Base-by-base conservation (phyloP, 2,329 filamentous ascomycete species). In the Aspergillus sp. region DNA sequence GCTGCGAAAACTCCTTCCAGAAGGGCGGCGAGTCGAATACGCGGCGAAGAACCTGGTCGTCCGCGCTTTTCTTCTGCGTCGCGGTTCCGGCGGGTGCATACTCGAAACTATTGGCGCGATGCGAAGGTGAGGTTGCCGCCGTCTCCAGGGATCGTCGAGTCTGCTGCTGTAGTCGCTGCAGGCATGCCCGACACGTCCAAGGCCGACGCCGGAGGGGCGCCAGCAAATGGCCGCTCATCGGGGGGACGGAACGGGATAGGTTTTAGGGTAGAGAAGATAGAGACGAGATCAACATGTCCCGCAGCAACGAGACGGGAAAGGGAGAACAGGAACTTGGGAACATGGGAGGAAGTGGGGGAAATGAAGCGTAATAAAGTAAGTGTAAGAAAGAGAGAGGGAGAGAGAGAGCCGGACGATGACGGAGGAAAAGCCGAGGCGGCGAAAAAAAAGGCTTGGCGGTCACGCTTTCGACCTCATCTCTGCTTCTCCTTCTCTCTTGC, bases 1-100 rank as follows among this genome's bases (percentile, higher is more conserved):
- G 77, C 63, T 75, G 79, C 58, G 80, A 85, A 69, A 91, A 92
- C 6, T 87, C 82, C 57, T 83, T 83, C 85, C 90, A 93, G 66
- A 88, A 86, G 0, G 75, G 74, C 12, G 87, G 85, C 4, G 87
- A 90, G 77, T 97, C 93, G 78, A 98, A 97, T 36, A 97, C 87
- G 58, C 87, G 84, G 68, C 92, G 90, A 55, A 97, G 80, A 14
- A 86, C 83, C 45, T 83, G 78, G 73, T 97, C 92, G 73, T 96
- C 91, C n/a, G 63, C 65, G 22, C 62, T 65, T 54, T 71, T 69
- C 20, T 68, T 71, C 49, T 67, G 64, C 7, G 66, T 58, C 45
- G 58, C 65, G 57, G 67, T 65, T 50, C 67, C 61, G 24, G 69
- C 65, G 22, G 71, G 66, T 22, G 65, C 56, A 56, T 71, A 71